Base-by-base conservation (phyloP, 2,329 filamentous ascomycete species). In the Xylaria sp. region DNA sequence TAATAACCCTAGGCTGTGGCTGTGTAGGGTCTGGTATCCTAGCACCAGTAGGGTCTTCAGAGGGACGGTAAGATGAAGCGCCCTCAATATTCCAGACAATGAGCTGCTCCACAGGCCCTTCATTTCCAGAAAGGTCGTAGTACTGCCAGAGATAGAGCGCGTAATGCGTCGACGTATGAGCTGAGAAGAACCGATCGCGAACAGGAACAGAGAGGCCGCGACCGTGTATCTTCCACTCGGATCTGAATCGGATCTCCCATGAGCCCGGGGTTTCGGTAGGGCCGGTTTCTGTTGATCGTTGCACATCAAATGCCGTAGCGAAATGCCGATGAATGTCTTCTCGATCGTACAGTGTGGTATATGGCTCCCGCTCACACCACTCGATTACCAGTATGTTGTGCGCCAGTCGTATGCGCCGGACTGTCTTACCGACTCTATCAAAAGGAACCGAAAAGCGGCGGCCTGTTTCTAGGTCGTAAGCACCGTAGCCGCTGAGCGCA, bases 161-260 rank as follows among this genome's bases (percentile, higher is more conserved):
- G 77, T 90, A 91, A 75, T 91, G 88, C 0, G 82, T 87, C 15
- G 81, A 75, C 57, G 82, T 90, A 75, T 91, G 89, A 0, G 86
- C 80, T 10, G 88, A 90, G 78, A 88, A 89, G 82, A 90, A 89
- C n/a, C 88, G 85, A 75, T 89, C 87, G 80, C n/a, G 82, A 80
- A 73, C 84, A 86, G 28, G 28, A 7, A 89, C 75, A 0, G 87
- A 84, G 58, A 89, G 80, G 10, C 87, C 88, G 1, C 87, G 79
- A 73, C 86, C 86, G 78, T 89, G 85, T 46, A 90, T 86, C 74
- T 87, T 87, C 86, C 86, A 91, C 75, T 90, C 87, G 54, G 83
- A 87, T 60, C 87, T 86, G 64, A 86, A 86, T 0, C 77, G 78
- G 61, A 88, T 79, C 2, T 73, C 75, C 84, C 85, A 87, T 4